Evolutionary conservation across 2,329 filamentous ascomycete species (phyloP), one percentile per base, ranked within the genome.

Genomic region (Cladophialophora yegresii): DNA sequence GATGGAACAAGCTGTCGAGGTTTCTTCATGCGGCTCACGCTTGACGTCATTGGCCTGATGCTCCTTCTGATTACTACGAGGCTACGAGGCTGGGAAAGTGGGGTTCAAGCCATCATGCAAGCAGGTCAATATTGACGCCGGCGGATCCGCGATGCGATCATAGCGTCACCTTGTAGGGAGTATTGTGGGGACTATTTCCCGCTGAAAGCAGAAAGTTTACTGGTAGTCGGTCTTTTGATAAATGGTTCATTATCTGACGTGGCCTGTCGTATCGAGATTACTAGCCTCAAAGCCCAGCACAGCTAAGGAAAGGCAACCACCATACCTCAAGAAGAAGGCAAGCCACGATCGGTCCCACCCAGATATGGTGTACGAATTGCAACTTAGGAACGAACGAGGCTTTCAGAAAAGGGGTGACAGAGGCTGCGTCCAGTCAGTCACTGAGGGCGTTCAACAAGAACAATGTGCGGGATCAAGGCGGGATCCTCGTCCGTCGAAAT

Each of bases 281-380:
- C 36, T n/a, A 43, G 36, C 13, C 49, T 51, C 49, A 8, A 51
- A n/a, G 28, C 49, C 28, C 49, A 30, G 26, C 49, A 20, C 22
- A 51, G 49, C 16, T 51, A 51, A 32, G 47, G 47, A 57, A 58
- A 63, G 54, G 54, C 61, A 63, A 45, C 54, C 32, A 63, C 61
- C 55, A 58, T 58, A 10, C 61, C 61, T 32, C 23, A 58, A 58
- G 54, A 32, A 63, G 55, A 22, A 63, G 36, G 8, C 53, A 33
- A 30, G 53, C 36, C 36, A 54, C 53, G 36, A 33, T 32, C 30
- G 9, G 20, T 43, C 8, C 36, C 36, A 43, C 36, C 6, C 36
- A 43, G n/a, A n/a, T 8, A 43, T 43, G 13, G 16, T 20, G 36
- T 43, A 43, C 36, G 13, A 43, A 43, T 43, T 43, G 36, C 36